Evolutionary conservation across 805 yeast genomes (phyloP), one percentile per base, ranked within the genome.

Genomic region (Hanseniaspora thailandica): DNA sequence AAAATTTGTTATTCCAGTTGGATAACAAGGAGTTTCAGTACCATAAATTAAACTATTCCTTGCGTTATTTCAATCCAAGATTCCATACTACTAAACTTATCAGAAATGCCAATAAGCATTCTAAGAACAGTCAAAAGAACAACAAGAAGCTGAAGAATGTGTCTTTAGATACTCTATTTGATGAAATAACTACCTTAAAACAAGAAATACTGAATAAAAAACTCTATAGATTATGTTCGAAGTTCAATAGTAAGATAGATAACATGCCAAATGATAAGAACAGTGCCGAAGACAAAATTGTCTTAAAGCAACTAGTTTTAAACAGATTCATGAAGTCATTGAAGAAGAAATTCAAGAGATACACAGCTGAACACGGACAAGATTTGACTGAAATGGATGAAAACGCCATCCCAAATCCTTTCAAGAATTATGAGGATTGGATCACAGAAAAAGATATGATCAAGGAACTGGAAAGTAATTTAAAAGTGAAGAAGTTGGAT

Each of bases 11-110:
- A 17, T 66, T 62, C 46, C 66, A 65, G 47, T 58, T 67, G 28
- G 70, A 67, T 56, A 61, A 64, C 36, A 56, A 66, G 35, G 69
- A 67, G 52, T 66, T 66, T 47, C 69, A 65, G 47, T 59, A 59
- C 23, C 63, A 66, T 45, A 63, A 63, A 50, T 55, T 64, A 49
- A 61, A 61, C 30, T 59, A 59, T 34, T 57, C 65, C 6, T 44
- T 64, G n/a, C 60, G 59, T 31, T 43, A 55, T 7, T 67, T 66
- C 45, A 56, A 60, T 38, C 69, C 70, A 23, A 61, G 70, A 48
- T 59, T 66, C 28, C 58, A 57, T 30, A 58, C 60, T 35, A 67
- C 69, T 3, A 52, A 56, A 5, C 36, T 50, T 8, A 50, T 50
- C 10, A 50, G 35, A n/a, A 50, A 50, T 50, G 54, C 54, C 17